Base-by-base conservation (phyloP, 2,329 filamentous ascomycete species). In the Pseudocercospora crystallina region DNA sequence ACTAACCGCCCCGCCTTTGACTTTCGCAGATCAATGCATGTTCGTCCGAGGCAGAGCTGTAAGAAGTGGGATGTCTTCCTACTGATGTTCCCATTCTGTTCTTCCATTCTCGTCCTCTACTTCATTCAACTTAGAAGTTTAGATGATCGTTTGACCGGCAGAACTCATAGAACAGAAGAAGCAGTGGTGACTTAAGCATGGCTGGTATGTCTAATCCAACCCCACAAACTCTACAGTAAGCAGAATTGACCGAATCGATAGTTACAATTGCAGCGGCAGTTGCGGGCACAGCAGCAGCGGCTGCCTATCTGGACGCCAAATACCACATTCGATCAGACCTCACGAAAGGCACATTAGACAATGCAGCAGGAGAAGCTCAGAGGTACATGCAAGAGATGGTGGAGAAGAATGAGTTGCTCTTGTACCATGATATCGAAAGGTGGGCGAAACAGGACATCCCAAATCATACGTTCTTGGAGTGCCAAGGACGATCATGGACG, bases 231-330 rank as follows among this genome's bases (percentile, higher is more conserved):
- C 36, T 26, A 9, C 11, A 15, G 12, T n/a, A 8, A 20, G 31
- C 20, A 33, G 32, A 46, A 37, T 37, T 44, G 14, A 43, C 36
- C 30, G 11, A 37, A 20, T 12, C 15, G 12, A 26, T 17, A 51
- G 51, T 51, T 20, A 44, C 56, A 10, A 53, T 55, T 8, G 65
- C 54, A 42, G 62, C 61, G 49, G 58, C 60, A 36, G 33, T 62
- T 42, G 61, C 62, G 31, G 63, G 62, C 39, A 60, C 59, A 17
- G 51, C 61, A 40, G 62, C 63, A 9, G 54, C 58, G 11, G 63
- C 62, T 33, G 76, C 78, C 11, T 88, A 89, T 59, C 71, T 87
- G 38, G 81, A 90, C 62, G 87, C 82, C 47, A 89, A 86, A 71
- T 84, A 80, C 60, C 81, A 87, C 64, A 65, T 90, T 43, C 66